phyloP scores from a whole-genome alignment of 345 rosid genomes.

The Ailanthus altissimus region DNA sequence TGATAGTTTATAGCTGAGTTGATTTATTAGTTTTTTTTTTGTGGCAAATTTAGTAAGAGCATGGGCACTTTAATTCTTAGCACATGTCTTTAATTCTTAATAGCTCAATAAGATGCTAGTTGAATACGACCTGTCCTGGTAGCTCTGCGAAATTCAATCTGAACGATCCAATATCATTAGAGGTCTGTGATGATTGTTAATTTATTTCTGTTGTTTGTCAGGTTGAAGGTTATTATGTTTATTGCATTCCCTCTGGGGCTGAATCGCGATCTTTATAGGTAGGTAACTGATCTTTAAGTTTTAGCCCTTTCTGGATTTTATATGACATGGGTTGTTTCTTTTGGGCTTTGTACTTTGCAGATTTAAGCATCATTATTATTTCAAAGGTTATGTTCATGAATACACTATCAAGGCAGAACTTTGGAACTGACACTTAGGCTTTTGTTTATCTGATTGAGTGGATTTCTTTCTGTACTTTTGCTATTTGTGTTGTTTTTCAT shows the following conservation, averaged over 20 bases:
- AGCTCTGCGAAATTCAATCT: background rate
- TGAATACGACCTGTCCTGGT: background rate
- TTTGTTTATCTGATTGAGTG: background rate
- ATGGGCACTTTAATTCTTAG: background rate
- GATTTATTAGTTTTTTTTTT: background rate
- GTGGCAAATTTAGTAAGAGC: background rate
- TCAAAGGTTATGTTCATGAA: too few species aligned
- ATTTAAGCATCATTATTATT: too few species aligned
- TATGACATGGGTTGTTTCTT: too few species aligned
- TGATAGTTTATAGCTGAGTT: background rate
- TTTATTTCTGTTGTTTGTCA: slow-evolving; percentile 6
- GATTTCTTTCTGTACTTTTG: background rate
- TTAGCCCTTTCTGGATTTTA: too few species aligned
- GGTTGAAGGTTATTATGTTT: slow-evolving; percentile 49
- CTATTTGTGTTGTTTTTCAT: background rate
- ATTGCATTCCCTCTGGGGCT: slow-evolving; percentile 32
- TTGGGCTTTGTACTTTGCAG: too few species aligned
- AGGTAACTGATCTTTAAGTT: background rate
- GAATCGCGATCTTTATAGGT: slow-evolving; percentile 37
- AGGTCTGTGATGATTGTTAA: background rate
- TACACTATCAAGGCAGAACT: too few species aligned
- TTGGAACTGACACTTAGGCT: background rate
- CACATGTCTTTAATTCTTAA: background rate
- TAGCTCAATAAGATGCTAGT: background rate
- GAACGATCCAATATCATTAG: background rate